phyloP scores from a whole-genome alignment of 2,329 filamentous ascomycete species.

The Alternaria tenuissima region DNA sequence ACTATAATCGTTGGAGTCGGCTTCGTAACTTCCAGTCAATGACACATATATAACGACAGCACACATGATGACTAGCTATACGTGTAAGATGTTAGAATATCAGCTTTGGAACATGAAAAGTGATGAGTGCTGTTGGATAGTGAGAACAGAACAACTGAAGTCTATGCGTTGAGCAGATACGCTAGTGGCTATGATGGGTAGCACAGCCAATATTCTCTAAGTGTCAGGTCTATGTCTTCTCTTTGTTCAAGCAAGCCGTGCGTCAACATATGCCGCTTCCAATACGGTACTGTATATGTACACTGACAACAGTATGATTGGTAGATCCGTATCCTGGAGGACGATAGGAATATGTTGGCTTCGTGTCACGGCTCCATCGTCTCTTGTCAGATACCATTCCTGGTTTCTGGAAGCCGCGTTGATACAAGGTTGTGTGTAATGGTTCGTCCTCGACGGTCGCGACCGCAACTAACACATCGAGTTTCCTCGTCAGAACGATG shows the following conservation, averaged over 20 bases:
- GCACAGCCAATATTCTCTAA: background rate
- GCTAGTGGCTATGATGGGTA: background rate
- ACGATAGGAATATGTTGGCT: background rate
- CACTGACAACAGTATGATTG: background rate
- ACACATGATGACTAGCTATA: background rate
- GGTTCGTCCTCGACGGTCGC: background rate
- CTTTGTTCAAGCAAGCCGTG: slow-evolving; percentile 1
- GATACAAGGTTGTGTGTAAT: background rate
- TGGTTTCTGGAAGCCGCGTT: background rate
- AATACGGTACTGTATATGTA: background rate
- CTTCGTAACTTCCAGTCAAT: background rate
- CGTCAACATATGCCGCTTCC: background rate
- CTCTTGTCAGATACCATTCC: background rate
- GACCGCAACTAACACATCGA: background rate
- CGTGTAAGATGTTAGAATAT: background rate
- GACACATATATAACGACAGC: background rate
- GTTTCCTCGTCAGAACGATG: background rate
- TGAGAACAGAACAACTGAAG: background rate
- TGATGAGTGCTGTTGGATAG: background rate
- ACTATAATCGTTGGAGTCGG: no score
- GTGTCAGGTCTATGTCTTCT: background rate
- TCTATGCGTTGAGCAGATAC: background rate
- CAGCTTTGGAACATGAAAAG: background rate
- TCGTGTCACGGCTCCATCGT: background rate
- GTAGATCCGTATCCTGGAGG: background rate